phyloP scores from a whole-genome alignment of 2,329 filamentous ascomycete species.

The Hymenoscyphus infarciens region DNA sequence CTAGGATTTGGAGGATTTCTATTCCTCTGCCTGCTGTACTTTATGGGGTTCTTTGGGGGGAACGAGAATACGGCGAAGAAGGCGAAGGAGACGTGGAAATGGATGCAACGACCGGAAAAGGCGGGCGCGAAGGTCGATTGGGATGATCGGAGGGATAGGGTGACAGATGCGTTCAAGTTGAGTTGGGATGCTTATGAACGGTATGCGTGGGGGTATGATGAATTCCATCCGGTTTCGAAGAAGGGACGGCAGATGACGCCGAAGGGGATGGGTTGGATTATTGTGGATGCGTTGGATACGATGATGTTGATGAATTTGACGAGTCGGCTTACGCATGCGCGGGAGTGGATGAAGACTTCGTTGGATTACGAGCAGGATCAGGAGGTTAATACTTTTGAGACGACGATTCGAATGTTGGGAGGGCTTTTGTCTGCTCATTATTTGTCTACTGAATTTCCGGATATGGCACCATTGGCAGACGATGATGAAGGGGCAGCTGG shows the following conservation, averaged over 20 bases:
- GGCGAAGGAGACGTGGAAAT: conserved; percentile 51
- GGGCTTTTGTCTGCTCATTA: conserved; percentile 92
- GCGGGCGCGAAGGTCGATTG: conserved; percentile 58
- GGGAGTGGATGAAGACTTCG: conserved; percentile 81
- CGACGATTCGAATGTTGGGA: conserved; percentile 94
- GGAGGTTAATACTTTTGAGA: conserved; percentile 97
- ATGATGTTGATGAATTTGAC: conserved; percentile 99
- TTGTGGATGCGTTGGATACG: conserved; percentile 92
- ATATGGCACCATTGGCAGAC: conserved; percentile 70
- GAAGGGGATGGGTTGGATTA: conserved; percentile 94
- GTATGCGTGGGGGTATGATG: conserved; percentile 90
- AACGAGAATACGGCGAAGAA: conserved; percentile 32
- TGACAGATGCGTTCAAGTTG: conserved; percentile 83
- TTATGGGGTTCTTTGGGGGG: conserved; percentile 57
- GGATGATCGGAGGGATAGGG: conserved; percentile 71
- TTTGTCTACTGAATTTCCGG: conserved; percentile 76
- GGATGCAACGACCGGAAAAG: conserved; percentile 51
- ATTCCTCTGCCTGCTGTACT: conserved; percentile 62
- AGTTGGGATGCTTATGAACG: conserved; percentile 93
- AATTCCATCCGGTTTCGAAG: conserved; percentile 81
- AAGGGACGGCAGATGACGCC: conserved; percentile 78
- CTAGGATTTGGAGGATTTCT: conserved; percentile 50
- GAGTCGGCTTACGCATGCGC: conserved; percentile 74
- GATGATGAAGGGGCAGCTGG: conserved; percentile 70
- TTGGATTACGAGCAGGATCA: conserved; percentile 88